Conservation (phyloP, 805 yeast genomes). For the Isabelozyma rhagii region DNA sequence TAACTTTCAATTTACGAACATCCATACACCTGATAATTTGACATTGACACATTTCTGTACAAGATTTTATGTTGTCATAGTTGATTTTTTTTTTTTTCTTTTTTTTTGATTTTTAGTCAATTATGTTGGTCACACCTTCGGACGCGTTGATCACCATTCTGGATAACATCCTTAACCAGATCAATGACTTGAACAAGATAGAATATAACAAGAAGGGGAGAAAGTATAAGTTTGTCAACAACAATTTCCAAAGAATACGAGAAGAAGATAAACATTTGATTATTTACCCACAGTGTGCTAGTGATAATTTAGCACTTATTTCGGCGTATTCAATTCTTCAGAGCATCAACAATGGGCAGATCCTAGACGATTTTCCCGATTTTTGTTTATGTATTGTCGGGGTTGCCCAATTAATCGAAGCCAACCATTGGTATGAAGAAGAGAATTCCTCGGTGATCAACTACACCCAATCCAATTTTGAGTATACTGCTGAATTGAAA, state of each 20-base stretch:
- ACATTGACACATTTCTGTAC: neutral
- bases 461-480: conserved; percentile 28
- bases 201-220: conserved; percentile 45
- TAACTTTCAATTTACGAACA: neutral
- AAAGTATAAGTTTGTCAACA: conserved; percentile 46
- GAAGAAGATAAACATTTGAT: conserved; percentile 49
- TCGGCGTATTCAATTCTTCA: conserved; percentile 44
- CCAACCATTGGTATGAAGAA: conserved; percentile 47
- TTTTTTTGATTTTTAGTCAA: neutral
- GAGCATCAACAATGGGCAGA: conserved; percentile 31
- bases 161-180: conserved; percentile 32
- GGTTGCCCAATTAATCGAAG: conserved; percentile 48
- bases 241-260: conserved; percentile 45
- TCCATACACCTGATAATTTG: neutral
- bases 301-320: conserved; percentile 31
- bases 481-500: conserved; percentile 21
- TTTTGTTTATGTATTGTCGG: conserved; percentile 48
- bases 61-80: too few relatives aligned
- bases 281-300: conserved; percentile 27
- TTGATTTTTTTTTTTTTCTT: too few relatives aligned
- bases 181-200: conserved; percentile 29
- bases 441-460: conserved; percentile 41
- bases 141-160: conserved; percentile 36
- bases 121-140: conserved; percentile 15
- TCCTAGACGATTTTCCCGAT: conserved; percentile 33